Conservation (phyloP, 108 stramenopile genomes). For the Asterionellopsis glacialis region DNA sequence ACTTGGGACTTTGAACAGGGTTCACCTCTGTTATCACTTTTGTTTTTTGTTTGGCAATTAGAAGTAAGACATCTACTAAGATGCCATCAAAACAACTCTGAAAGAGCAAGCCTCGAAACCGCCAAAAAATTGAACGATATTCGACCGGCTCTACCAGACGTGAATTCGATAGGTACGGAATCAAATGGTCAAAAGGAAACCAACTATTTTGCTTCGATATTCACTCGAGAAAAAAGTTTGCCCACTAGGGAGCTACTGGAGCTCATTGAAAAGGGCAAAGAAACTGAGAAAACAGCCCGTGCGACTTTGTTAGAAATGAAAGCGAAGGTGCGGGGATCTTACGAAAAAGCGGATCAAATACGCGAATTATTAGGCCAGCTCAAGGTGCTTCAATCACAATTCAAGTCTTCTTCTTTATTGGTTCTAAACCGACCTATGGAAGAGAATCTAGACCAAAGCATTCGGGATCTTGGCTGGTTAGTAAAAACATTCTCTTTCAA, state of each 20-base stretch:
- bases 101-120: no score
- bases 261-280: conserved; percentile 44
- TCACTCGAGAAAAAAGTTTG: no score
- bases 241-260: conserved; percentile 8
- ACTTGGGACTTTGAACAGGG: no score
- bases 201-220: no score
- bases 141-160: no score
- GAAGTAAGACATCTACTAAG: no score
- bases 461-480: conserved; percentile 56
- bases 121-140: no score
- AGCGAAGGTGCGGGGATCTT: conserved; percentile 33
- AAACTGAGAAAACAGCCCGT: conserved; percentile 19
- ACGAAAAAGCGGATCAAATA: conserved; percentile 30
- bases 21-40: no score
- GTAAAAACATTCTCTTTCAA: conserved; percentile 37
- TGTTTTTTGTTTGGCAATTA: no score
- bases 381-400: conserved; percentile 26
- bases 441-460: conserved; percentile 26
- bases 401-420: conserved; percentile 30
- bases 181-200: no score
- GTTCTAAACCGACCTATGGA: conserved; percentile 23
- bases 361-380: conserved; percentile 32
- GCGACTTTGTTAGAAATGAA: conserved; percentile 23
- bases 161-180: no score
- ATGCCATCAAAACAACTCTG: no score